Conservation (phyloP, 1,139 yeast genomes). For the Yamadazyma mexicana region DNA sequence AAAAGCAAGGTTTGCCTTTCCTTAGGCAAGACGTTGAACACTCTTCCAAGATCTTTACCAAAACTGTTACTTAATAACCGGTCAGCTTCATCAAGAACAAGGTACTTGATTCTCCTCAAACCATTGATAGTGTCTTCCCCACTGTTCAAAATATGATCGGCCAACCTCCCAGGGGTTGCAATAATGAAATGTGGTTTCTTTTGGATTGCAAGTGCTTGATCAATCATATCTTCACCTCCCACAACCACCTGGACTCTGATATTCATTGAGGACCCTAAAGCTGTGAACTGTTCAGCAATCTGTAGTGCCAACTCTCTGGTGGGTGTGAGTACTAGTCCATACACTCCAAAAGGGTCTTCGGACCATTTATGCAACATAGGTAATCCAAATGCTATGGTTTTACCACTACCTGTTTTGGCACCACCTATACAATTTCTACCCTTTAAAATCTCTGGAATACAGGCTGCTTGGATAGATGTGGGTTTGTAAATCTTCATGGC, state of each 20-base stretch:
- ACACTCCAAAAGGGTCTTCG: slow-evolving; percentile 90
- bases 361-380: slow-evolving; percentile 96
- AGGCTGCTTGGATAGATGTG: slow-evolving; percentile 81
- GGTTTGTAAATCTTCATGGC: slow-evolving; percentile 85
- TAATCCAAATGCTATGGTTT: slow-evolving; percentile 94
- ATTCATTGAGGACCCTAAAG: slow-evolving; percentile 87
- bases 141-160: slow-evolving; percentile 85
- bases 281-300: slow-evolving; percentile 94
- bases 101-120: slow-evolving; percentile 67
- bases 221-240: slow-evolving; percentile 92
- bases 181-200: slow-evolving; percentile 89
- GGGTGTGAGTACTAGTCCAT: slow-evolving; percentile 87
- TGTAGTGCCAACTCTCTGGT: slow-evolving; percentile 95
- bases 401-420: slow-evolving; percentile 98
- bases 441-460: slow-evolving; percentile 80
- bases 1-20: slow-evolving; percentile 84
- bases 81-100: slow-evolving; percentile 97
- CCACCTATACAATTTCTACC: slow-evolving; percentile 97
- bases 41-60: slow-evolving; percentile 71
- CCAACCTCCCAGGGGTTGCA: slow-evolving; percentile 97
- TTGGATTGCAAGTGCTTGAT: slow-evolving; percentile 80
- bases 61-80: slow-evolving; percentile 81
- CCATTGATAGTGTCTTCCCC: slow-evolving; percentile 90
- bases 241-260: slow-evolving; percentile 78
- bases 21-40: slow-evolving; percentile 71